Percentiles rank a stretch among this genome's conserved stretches.
Conservation (phyloP, 805 yeast genomes). For the Wickerhamomyces bisporus region DNA sequence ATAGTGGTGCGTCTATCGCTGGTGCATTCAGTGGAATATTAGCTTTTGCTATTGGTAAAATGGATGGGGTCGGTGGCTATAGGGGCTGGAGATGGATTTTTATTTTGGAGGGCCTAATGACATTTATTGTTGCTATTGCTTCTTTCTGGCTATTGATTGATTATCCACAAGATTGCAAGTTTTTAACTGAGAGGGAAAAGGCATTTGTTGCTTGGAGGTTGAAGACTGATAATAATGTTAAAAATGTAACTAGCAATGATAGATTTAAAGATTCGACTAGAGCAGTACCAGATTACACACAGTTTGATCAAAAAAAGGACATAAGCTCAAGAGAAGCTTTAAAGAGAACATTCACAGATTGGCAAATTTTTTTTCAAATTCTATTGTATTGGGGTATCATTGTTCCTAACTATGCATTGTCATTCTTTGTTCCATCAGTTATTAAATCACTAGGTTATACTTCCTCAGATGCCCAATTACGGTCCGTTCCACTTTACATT, state of each 20-base stretch:
- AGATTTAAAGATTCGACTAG: too few relatives aligned
- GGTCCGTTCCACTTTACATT: conserved; percentile 38
- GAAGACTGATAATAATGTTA: conserved; percentile 9
- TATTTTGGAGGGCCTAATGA: conserved; percentile 33
- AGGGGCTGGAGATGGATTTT: conserved; percentile 42
- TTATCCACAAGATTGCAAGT: conserved; percentile 41
- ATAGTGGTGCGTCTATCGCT: conserved; percentile 35
- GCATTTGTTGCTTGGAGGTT: conserved; percentile 19
- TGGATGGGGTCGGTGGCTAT: conserved; percentile 30
- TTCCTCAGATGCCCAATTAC: conserved; percentile 33
- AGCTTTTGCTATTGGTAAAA: conserved; percentile 33
- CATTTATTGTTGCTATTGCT: conserved; percentile 35
- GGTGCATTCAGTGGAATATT: conserved; percentile 42
- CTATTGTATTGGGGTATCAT: conserved; percentile 26
- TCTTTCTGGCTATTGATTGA: conserved; percentile 32
- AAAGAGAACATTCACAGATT: conserved; percentile 23
- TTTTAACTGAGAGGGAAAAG: conserved; percentile 34
- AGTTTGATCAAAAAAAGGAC: conserved; percentile 14
- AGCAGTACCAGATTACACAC: conserved; percentile 5
- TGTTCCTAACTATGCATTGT: conserved; percentile 32
- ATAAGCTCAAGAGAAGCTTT: conserved; percentile 10
- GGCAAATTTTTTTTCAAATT: conserved; percentile 27
- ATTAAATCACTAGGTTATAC: conserved; percentile 35
- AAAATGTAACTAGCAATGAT: too few relatives aligned
- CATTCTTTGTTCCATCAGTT: conserved; percentile 39